These are phyloP conservation scores for Phytophthora sojae DNA, from an alignment of 352 stramenopile species.

Conservation along the genomic window DNA sequence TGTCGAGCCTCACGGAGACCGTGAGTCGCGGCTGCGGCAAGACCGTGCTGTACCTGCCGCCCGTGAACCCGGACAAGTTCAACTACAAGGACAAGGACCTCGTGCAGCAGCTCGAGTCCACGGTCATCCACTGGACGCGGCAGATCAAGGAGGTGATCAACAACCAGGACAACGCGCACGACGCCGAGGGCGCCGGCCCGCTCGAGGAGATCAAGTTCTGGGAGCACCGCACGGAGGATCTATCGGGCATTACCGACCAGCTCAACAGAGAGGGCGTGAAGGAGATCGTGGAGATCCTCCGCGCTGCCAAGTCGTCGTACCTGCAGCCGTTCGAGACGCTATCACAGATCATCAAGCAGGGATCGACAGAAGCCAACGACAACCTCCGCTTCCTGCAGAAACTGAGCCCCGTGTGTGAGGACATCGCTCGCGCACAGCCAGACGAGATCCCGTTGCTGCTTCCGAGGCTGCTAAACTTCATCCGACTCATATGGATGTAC, in stretches of 20 bases:
- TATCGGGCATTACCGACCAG: constrained; percentile 95
- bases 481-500: constrained; percentile 95
- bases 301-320: constrained; percentile 93
- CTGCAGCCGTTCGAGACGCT: constrained; percentile 93
- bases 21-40: constrained; percentile 92
- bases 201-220: constrained; percentile 97
- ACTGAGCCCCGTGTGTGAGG: constrained; percentile 91
- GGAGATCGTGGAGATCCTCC: constrained; percentile 89
- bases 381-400: constrained; percentile 96
- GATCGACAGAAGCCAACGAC: constrained; percentile 93
- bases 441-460: constrained; percentile 92
- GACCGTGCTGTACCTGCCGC: constrained; percentile 94
- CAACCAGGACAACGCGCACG: constrained; percentile 94
- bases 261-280: constrained; percentile 92
- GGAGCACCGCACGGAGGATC: constrained; percentile 91
- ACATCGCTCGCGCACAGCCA: constrained; percentile 85
- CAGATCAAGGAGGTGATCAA: constrained; percentile 98
- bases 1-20: constrained; percentile 95
- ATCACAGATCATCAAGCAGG: constrained; percentile 93
- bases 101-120: constrained; percentile 96
- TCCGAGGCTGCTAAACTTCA: constrained; percentile 92
- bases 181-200: constrained; percentile 91
- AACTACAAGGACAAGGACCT: constrained; percentile 95
- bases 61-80: constrained; percentile 82
- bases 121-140: constrained; percentile 96